Evolutionary conservation across 2,329 filamentous ascomycete species (phyloP).

Genomic region (Blastomyces gilchristii): DNA sequence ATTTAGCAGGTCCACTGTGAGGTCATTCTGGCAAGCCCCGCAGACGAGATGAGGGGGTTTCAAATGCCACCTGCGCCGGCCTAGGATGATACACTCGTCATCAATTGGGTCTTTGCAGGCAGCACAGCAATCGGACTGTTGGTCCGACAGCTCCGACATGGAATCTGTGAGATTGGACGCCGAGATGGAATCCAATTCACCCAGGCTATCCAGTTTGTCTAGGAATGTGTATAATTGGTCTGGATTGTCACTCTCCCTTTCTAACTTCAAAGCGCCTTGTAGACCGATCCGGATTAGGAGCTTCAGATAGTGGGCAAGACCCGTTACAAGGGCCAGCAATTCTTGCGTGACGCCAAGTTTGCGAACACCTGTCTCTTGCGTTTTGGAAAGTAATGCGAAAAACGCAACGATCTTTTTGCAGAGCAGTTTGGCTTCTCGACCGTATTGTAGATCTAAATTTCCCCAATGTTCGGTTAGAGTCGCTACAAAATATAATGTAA

Average conservation of each 20-base stretch:
- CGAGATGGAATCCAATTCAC: slow-evolving; percentile 60
- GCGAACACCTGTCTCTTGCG: slow-evolving; percentile 77
- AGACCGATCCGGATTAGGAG: slow-evolving; percentile 93
- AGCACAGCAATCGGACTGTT: slow-evolving; percentile 74
- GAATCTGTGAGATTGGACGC: slow-evolving; percentile 56
- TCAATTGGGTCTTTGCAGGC: slow-evolving; percentile 80
- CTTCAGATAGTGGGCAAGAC: slow-evolving; percentile 93
- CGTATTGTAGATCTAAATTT: slow-evolving; percentile 69
- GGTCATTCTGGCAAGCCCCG: slow-evolving; percentile 59
- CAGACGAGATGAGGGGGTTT: slow-evolving; percentile 58
- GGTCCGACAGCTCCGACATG: slow-evolving; percentile 57
- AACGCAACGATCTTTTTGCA: slow-evolving; percentile 99
- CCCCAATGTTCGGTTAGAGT: slow-evolving; percentile 14
- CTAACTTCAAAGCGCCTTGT: slow-evolving; percentile 82
- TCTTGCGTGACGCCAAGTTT: slow-evolving; percentile 96
- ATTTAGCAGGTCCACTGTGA: slow-evolving; percentile 58
- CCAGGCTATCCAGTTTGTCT: slow-evolving; percentile 72
- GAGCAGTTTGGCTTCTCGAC: slow-evolving; percentile 92
- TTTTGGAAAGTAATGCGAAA: slow-evolving; percentile 88
- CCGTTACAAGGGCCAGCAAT: slow-evolving; percentile 91
- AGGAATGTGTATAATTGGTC: slow-evolving; percentile 75
- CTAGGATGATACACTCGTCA: slow-evolving; percentile 73
- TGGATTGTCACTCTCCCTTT: slow-evolving; percentile 66
- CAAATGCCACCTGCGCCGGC: slow-evolving; percentile 72
- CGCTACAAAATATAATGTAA: neutral